A percentile compares a stretch with the other conserved stretches of the same genome.
Evolutionary conservation across 2,329 filamentous ascomycete species (phyloP).

Genomic region (Biscogniauxia sp.): DNA sequence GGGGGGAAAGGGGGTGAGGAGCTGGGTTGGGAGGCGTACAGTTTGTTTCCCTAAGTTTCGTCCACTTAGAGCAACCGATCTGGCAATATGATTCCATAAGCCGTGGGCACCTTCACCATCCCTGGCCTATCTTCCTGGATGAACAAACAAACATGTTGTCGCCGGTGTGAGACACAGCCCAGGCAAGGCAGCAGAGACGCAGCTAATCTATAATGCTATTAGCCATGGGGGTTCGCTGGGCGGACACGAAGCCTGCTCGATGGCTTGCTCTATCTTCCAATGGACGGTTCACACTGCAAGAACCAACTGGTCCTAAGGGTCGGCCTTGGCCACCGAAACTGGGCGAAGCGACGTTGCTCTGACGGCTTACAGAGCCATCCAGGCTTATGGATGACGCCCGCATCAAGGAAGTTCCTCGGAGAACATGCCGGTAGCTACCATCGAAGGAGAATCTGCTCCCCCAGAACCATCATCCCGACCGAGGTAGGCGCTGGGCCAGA

Average conservation of each 20-base stretch:
- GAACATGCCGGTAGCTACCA: not conserved
- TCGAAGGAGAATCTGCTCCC: not conserved
- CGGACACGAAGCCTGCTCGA: not conserved
- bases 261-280: not conserved
- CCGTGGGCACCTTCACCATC: not conserved
- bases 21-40: not conserved
- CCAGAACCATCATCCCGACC: not conserved
- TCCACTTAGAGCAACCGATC: not conserved
- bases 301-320: not conserved
- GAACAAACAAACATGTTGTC: not conserved
- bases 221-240: not conserved
- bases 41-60: not conserved
- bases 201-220: not conserved
- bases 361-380: not conserved
- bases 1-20: not conserved
- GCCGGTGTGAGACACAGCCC: not conserved
- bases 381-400: not conserved
- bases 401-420: not conserved
- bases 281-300: not conserved
- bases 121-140: not conserved
- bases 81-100: not conserved
- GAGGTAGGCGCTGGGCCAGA: not conserved
- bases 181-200: not conserved
- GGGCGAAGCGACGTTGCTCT: not conserved
- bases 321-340: not conserved